These are phyloP conservation scores for Edaphochlamys debaryana DNA, from an alignment of 139 green algal genomes.

Conservation along the genomic window DNA sequence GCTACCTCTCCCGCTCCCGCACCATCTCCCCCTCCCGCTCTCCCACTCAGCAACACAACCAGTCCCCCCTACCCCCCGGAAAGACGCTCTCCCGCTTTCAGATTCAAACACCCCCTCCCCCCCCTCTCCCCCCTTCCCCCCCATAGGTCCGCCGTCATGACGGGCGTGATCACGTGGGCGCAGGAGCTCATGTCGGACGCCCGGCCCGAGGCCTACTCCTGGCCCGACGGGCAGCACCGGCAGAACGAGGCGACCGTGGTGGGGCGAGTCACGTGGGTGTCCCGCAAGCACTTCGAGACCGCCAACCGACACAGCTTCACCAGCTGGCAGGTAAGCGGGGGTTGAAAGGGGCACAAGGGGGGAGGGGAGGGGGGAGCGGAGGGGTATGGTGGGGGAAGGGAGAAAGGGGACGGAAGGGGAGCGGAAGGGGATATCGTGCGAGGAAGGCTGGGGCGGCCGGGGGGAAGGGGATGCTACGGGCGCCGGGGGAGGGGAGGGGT, in stretches of 20 bases:
- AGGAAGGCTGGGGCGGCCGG: too few relatives aligned
- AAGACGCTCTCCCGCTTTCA: too few relatives aligned
- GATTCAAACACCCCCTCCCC: too few relatives aligned
- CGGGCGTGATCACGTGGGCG: neutral
- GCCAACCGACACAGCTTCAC: conserved; percentile 1
- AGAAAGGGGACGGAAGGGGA: too few relatives aligned
- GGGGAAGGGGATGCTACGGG: too few relatives aligned
- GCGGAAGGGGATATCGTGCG: too few relatives aligned
- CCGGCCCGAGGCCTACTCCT: conserved; percentile 22
- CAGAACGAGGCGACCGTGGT: conserved; percentile 31
- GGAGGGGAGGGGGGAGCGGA: neutral
- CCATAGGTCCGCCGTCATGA: conserved; percentile 16
- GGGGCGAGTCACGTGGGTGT: conserved; percentile 22
- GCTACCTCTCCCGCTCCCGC: too few relatives aligned
- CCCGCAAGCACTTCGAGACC: conserved; percentile 19
- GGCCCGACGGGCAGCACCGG: conserved; percentile 38
- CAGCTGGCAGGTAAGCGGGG: conserved; percentile 34
- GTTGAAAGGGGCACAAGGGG: neutral
- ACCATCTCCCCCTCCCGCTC: too few relatives aligned
- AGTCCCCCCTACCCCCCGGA: too few relatives aligned
- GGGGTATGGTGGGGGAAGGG: neutral
- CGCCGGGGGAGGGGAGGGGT: too few relatives aligned
- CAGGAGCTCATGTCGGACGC: conserved; percentile 25
- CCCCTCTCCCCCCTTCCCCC: neutral
- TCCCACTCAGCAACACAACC: too few relatives aligned